Base-by-base conservation (phyloP, 164 flowering plant genomes). In the Santalum album region DNA sequence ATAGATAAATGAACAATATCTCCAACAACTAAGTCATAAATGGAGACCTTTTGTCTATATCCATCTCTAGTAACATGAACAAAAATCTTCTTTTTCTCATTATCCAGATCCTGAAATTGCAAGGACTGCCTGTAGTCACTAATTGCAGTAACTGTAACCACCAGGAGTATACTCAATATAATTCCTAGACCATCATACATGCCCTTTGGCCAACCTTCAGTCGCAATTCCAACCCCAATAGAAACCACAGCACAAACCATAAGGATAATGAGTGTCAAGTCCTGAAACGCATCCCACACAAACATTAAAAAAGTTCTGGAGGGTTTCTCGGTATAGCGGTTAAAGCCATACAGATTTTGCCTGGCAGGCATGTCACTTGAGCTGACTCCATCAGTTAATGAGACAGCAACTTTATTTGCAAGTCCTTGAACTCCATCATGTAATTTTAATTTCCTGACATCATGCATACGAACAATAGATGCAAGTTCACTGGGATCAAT, bases 271-370 rank as follows among this genome's bases (percentile, higher is more conserved):
- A 78, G 67, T 26, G 80, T 78, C 36, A 74, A 55, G 54, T 78
- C 83, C 1, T 76, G 80, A 43, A 74, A 57, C 29, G 83, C 81
- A 4, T 78, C 83, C 81, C 83, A 76, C 1, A 74, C 69, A 65
- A 78, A 78, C 36, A 34, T 60, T 64, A 63, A 73, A 51, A 78
- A 78, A 26, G 69, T 57, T 63, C 57, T 73, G 12, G 72, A 36
- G 46, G 80, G 80, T 54, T 73, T 78, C 65, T 78, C 80, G 25
- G 69, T 65, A 53, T 66, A 75, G 23, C 16, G 52, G 51, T 78
- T 78, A 53, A 56, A 26, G 5, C 83, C 83, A 51, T 60, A 78
- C 9, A 69, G 44, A 21, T 62, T 53, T 57, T 68, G 78, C 48
- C 83, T 57, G 25, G 25, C 3, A 40, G 72, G 39, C 3, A 73